A percentile compares a stretch with the other conserved stretches of the same genome.
phyloP scores from a whole-genome alignment of 305 asterid genomes.

The Fraxinus albicans region DNA sequence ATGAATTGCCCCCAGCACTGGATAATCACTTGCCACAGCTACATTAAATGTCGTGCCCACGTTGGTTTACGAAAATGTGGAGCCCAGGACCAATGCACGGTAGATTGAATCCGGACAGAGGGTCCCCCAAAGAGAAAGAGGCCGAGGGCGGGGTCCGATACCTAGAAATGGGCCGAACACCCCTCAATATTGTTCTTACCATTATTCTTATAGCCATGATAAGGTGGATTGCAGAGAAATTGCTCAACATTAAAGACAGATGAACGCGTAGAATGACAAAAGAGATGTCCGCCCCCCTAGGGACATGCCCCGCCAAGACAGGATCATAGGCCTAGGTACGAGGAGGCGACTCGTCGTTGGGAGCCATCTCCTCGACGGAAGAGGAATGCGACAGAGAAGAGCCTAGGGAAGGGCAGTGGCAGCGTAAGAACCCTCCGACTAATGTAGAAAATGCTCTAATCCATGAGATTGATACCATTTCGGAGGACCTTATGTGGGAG shows the following conservation, averaged over 20 bases:
- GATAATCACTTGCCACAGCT: background rate
- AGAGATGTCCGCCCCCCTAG: background rate
- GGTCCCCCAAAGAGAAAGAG: background rate
- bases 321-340: background rate
- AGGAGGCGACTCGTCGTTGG: background rate
- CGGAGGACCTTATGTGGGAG: background rate
- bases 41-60: background rate
- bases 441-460: background rate
- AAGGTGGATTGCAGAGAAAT: background rate
- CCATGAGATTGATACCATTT: background rate
- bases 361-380: background rate
- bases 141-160: background rate
- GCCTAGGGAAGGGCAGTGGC: background rate
- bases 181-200: background rate
- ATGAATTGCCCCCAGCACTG: background rate
- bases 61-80: background rate
- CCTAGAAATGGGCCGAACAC: background rate
- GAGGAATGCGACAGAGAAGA: background rate
- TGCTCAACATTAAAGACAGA: background rate
- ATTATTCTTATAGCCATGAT: background rate
- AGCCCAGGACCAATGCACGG: background rate
- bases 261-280: background rate
- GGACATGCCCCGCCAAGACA: background rate
- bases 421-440: background rate
- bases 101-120: background rate